Evolutionary conservation across 345 rosid species (phyloP).

Genomic region (Microcos paniculata): DNA sequence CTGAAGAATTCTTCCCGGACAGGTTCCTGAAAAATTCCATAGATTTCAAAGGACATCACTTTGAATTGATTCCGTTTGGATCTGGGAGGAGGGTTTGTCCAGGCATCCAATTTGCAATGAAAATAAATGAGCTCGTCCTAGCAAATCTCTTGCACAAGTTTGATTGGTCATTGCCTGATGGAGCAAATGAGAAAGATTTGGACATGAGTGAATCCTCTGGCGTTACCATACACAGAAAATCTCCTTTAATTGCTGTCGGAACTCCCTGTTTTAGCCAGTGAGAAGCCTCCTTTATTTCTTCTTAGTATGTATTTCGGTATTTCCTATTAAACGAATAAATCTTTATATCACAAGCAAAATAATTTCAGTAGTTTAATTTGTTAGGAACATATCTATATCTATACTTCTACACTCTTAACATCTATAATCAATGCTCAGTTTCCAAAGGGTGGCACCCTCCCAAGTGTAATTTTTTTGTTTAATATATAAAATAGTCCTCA

Average conservation of each 20-base stretch:
- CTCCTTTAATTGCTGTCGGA: neutral
- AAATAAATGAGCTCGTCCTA: constrained; percentile 28
- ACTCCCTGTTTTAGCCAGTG: neutral
- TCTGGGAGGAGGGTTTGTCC: constrained; percentile 38
- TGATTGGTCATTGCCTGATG: constrained; percentile 25
- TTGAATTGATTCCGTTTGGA: constrained; percentile 32
- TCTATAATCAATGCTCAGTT: too few relatives aligned
- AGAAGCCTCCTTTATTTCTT: neutral
- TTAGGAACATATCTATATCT: too few relatives aligned
- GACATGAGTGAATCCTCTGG: neutral
- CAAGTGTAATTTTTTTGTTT: too few relatives aligned
- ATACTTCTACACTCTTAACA: too few relatives aligned
- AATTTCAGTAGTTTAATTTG: too few relatives aligned
- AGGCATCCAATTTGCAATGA: constrained; percentile 23
- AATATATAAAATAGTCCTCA: too few relatives aligned
- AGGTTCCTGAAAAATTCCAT: constrained; percentile 23
- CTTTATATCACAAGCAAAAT: too few relatives aligned
- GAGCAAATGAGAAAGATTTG: neutral
- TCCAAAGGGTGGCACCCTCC: too few relatives aligned
- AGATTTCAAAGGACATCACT: constrained; percentile 30
- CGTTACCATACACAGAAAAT: neutral
- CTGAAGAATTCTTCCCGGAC: constrained; percentile 29
- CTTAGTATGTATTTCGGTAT: too few relatives aligned
- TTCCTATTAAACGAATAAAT: too few relatives aligned
- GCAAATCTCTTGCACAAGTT: constrained; percentile 29